These are phyloP conservation scores for Fusarium citri DNA, from an alignment of 2,329 filamentous ascomycete species.

Conservation along the genomic window DNA sequence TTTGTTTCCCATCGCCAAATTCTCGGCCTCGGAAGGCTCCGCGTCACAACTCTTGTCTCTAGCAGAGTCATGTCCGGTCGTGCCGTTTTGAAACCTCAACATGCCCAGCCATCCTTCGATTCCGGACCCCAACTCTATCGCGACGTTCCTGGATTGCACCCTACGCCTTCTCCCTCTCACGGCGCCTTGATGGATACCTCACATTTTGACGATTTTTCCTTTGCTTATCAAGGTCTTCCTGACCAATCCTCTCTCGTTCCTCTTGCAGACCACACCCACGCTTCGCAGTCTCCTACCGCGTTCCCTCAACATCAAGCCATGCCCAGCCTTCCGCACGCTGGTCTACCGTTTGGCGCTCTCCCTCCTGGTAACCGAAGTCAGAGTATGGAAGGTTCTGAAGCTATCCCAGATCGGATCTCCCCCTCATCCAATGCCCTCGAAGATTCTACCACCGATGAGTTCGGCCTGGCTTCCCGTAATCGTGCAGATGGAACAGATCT, in stretches of 20 bases:
- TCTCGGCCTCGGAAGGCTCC: slow-evolving; percentile 35
- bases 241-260: slow-evolving; percentile 57
- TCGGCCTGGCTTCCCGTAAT: slow-evolving; percentile 61
- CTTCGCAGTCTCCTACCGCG: slow-evolving; percentile 47
- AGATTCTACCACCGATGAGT: slow-evolving; percentile 68
- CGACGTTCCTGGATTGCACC: slow-evolving; percentile 39
- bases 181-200: slow-evolving; percentile 57
- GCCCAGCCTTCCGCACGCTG: slow-evolving; percentile 39
- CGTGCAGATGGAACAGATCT: slow-evolving; percentile 66
- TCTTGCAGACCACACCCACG: slow-evolving; percentile 51
- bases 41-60: slow-evolving; percentile 25
- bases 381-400: slow-evolving; percentile 58
- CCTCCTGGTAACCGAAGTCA: slow-evolving; percentile 42
- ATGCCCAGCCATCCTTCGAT: slow-evolving; percentile 48
- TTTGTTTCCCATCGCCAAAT: slow-evolving; percentile 24
- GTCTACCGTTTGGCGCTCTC: slow-evolving; percentile 41
- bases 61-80: slow-evolving; percentile 49
- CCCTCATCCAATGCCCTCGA: slow-evolving; percentile 62
- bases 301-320: slow-evolving; percentile 51
- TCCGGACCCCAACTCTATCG: slow-evolving; percentile 44
- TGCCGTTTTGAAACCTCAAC: slow-evolving; percentile 46
- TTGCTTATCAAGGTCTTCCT: slow-evolving; percentile 59
- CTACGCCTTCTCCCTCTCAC: slow-evolving; percentile 37
- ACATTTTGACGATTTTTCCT: slow-evolving; percentile 66
- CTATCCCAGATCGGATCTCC: slow-evolving; percentile 57